Conservation (phyloP, 2,329 filamentous ascomycete species). For the Stagonosporopsis cucurbitacearum region DNA sequence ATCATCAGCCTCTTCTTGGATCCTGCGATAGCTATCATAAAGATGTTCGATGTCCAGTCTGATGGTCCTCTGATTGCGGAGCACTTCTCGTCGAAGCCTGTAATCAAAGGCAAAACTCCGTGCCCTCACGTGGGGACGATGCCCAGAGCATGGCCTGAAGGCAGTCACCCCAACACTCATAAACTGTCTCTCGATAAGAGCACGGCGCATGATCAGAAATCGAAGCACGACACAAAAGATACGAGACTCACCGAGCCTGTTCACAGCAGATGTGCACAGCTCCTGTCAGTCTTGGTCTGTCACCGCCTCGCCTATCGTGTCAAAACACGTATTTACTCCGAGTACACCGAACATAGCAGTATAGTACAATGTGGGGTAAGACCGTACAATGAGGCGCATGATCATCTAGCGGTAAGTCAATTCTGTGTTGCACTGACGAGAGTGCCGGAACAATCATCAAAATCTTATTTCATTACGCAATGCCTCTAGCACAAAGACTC, state of each 20-base stretch:
- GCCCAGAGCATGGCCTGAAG: background rate
- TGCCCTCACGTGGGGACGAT: background rate
- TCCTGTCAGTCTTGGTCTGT: background rate
- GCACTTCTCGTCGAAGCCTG: background rate
- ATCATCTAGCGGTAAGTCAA: background rate
- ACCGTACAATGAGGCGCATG: conserved; percentile 5
- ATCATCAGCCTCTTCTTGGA: background rate
- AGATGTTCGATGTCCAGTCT: background rate
- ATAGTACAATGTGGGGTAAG: conserved; percentile 8
- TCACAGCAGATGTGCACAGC: background rate
- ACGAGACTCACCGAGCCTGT: background rate
- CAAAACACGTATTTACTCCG: conserved; percentile 3
- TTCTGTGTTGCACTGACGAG: conserved; percentile 1
- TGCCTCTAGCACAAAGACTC: background rate
- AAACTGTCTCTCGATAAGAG: background rate
- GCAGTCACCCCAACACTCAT: background rate
- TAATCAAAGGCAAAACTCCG: background rate
- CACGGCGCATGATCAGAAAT: background rate
- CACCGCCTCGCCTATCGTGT: background rate
- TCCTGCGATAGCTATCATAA: background rate
- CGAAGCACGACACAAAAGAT: background rate
- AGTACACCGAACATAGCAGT: background rate
- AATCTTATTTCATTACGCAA: conserved; percentile 8
- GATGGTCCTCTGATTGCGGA: background rate
- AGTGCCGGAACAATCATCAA: background rate